phyloP scores from a whole-genome alignment of 441 rosid species.

The Macaranga tanarius region DNA sequence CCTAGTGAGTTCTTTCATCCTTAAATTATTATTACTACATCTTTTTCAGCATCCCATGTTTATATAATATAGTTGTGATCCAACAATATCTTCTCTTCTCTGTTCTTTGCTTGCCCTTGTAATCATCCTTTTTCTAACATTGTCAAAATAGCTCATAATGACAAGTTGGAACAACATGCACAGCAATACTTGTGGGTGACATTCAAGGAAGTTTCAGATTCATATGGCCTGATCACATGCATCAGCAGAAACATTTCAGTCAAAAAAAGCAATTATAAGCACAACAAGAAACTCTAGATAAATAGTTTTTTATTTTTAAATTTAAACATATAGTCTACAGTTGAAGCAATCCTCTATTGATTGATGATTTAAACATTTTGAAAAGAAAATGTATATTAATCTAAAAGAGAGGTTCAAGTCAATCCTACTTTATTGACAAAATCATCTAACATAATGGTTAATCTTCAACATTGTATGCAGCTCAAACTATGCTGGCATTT shows the following conservation, averaged over 20 bases:
- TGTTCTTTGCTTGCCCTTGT: background rate
- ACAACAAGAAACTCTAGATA: too few relatives aligned
- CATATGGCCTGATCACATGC: background rate
- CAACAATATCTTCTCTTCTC: background rate
- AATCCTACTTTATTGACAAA: conserved; percentile 22
- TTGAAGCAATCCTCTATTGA: background rate
- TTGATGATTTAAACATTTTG: background rate
- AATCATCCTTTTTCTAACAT: background rate
- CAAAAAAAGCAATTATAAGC: background rate
- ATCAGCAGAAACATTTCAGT: conserved; percentile 1
- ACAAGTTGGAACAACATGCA: conserved; percentile 9
- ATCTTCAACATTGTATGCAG: conserved; percentile 11
- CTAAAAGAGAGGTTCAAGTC: conserved; percentile 20
- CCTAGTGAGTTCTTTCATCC: background rate
- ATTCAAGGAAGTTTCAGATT: conserved; percentile 10
- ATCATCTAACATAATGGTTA: conserved; percentile 1
- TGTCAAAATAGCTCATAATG: conserved; percentile 22
- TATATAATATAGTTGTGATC: too few relatives aligned
- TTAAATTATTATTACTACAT: background rate
- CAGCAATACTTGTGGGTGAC: background rate
- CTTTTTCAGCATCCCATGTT: background rate
- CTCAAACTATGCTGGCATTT: conserved; percentile 20
- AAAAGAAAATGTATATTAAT: background rate
- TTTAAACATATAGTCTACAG: too few relatives aligned
- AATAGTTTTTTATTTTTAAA: too few relatives aligned